Percentiles rank a stretch among this genome's conserved stretches.
These are phyloP conservation scores for Didymella arachidicola DNA, from an alignment of 2,329 filamentous ascomycete genomes.

Conservation along the genomic window DNA sequence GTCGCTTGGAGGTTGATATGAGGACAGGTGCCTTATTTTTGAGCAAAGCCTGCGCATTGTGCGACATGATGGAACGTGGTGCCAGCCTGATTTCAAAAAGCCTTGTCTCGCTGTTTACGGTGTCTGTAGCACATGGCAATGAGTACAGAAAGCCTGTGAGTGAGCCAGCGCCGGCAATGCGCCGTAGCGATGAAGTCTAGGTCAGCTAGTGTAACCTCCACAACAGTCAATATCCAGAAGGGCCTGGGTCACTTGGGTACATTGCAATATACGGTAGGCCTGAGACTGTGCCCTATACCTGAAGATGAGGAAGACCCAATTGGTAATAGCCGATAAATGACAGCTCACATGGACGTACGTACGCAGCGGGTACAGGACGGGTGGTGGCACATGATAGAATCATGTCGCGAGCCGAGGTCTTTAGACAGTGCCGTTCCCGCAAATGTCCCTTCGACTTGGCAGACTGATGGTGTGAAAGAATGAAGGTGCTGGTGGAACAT, in stretches of 20 bases:
- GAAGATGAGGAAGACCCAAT: conserved; percentile 5
- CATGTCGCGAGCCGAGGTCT: conserved; percentile 10
- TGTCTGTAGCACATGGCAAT: not conserved
- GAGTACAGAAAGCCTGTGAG: not conserved
- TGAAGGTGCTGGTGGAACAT: not conserved
- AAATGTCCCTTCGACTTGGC: not conserved
- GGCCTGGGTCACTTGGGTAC: not conserved
- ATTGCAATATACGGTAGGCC: not conserved
- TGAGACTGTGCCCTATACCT: not conserved
- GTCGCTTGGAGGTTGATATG: not conserved
- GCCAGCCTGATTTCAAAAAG: not conserved
- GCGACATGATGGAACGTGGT: not conserved
- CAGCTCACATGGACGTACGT: conserved; percentile 12
- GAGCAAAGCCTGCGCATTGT: not conserved
- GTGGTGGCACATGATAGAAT: conserved; percentile 3
- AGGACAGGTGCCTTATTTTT: not conserved
- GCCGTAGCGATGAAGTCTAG: not conserved
- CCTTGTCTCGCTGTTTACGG: not conserved
- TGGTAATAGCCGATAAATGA: conserved; percentile 7
- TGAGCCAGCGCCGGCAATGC: not conserved
- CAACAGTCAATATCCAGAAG: not conserved
- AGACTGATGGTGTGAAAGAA: not conserved
- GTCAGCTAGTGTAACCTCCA: not conserved
- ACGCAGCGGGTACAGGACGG: not conserved
- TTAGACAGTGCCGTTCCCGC: not conserved